Base-by-base conservation (phyloP, 495 filamentous ascomycete genomes). In the Delitschia confertaspora region DNA sequence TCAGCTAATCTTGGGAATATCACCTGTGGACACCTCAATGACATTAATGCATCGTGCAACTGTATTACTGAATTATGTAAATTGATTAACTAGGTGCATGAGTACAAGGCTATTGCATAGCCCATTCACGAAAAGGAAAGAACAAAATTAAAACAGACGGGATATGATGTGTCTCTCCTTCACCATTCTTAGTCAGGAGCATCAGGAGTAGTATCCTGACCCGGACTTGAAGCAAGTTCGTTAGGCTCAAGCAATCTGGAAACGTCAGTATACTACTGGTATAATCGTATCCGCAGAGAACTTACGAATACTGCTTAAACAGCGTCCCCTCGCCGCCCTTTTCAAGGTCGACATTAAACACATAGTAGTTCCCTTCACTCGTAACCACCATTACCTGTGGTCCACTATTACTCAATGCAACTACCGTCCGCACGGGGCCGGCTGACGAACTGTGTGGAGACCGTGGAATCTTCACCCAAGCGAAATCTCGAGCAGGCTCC, bases 361-460 rank as follows among this genome's bases (percentile, higher is more conserved):
- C 84, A 52, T 88, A 95, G 56, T 94, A 96, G 17, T 79, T 79
- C 10, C 91, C 91, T 59, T 96, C 93, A 50, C 82, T 94, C 2
- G 91, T 96, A 9, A 95, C 93, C 1, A 96, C 85, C 89, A 96
- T 95, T 20, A 98, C 83, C 54, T 95, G 87, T 0, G 93, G 91
- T 9, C 81, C 85, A 55, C 77, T 89, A 54, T 76, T 88, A 55
- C 85, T 94, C 79, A 98, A 87, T 5, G 93, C 91, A 26, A 96
- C 91, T 20, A 96, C 93, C 47, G 87, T 95, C 47, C 79, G 65
- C 13, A 93, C 30, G 47, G 65, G 57, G 26, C 56, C 16, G 38
- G 30, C 21, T n/a, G 59, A 57, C 10, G 68, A 66, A 6, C 60
- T 61, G 33, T 66, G 63, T 17, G 56, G 54, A 21, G 57, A 62